Conservation (phyloP, 2,329 filamentous ascomycete species). For the Neurospora sp. region DNA sequence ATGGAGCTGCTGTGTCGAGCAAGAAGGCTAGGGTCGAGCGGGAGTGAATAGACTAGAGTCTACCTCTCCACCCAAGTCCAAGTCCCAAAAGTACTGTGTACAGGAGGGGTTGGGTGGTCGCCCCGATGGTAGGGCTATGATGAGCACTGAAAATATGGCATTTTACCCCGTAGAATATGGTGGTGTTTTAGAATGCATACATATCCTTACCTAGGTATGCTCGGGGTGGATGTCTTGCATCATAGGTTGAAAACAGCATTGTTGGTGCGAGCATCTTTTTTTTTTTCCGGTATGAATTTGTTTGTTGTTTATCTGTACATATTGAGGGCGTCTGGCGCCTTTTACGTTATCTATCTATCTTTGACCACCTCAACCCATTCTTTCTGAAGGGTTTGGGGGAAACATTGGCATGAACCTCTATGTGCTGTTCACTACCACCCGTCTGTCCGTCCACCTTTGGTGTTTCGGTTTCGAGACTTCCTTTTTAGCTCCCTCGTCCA, state of each 20-base stretch:
- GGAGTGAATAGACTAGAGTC: constrained; percentile 3
- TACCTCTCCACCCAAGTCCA: neutral
- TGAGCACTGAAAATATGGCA: neutral
- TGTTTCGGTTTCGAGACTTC: neutral
- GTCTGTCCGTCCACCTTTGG: neutral
- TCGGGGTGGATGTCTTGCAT: neutral
- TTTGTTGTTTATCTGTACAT: neutral
- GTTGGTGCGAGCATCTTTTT: neutral
- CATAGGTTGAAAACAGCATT: neutral
- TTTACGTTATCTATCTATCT: neutral
- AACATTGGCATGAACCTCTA: neutral
- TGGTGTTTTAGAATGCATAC: neutral
- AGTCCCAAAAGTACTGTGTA: neutral
- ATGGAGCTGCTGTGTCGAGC: constrained; percentile 18
- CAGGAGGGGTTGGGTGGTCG: neutral
- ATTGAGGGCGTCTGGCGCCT: neutral
- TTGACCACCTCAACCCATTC: neutral
- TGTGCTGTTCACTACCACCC: neutral
- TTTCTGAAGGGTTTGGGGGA: neutral
- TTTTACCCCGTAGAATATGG: neutral
- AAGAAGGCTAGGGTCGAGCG: constrained; percentile 37
- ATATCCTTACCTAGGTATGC: neutral
- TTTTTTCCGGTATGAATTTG: neutral
- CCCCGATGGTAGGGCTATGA: neutral
- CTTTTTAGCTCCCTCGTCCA: neutral